Conservation (phyloP, 352 stramenopile species). For the Plasmopara muralis region DNA sequence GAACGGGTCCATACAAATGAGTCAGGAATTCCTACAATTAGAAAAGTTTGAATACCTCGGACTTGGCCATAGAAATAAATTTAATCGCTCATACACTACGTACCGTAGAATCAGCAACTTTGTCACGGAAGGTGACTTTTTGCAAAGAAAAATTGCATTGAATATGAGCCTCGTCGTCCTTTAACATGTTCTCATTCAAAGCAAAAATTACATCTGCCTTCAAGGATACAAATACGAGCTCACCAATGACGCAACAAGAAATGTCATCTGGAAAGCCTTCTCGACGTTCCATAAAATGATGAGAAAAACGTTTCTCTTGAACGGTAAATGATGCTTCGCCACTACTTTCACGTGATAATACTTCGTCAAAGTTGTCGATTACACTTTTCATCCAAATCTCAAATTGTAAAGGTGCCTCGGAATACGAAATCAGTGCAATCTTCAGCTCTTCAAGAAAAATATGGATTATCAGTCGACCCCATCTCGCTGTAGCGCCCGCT, state of each 20-base stretch:
- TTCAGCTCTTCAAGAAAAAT: conserved; percentile 45
- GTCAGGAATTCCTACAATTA: conserved; percentile 32
- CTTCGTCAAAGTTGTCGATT: conserved; percentile 29
- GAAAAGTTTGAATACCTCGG: neutral
- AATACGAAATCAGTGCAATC: conserved; percentile 38
- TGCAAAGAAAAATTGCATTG: conserved; percentile 43
- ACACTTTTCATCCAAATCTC: conserved; percentile 48
- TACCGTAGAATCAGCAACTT: conserved; percentile 44
- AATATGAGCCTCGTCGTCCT: conserved; percentile 9
- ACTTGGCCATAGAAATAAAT: conserved; percentile 6
- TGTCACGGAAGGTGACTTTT: conserved; percentile 33
- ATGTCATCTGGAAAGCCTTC: conserved; percentile 27
- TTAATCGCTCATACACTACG: conserved; percentile 5
- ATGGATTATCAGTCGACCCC: conserved; percentile 18
- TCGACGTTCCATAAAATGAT: conserved; percentile 26
- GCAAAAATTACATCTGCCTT: conserved; percentile 16
- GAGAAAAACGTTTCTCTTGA: conserved; percentile 5
- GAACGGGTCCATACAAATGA: conserved; percentile 31
- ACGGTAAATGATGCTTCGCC: conserved; percentile 18
- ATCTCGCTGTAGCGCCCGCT: conserved; percentile 5
- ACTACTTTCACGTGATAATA: conserved; percentile 31
- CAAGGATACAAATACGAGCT: conserved; percentile 26
- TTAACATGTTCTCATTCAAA: conserved; percentile 5
- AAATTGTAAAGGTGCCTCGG: conserved; percentile 37
- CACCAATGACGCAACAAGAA: conserved; percentile 32